phyloP scores from a whole-genome alignment of 129 eudicot genomes.

The Chrysanthemum lavandulifolium region DNA sequence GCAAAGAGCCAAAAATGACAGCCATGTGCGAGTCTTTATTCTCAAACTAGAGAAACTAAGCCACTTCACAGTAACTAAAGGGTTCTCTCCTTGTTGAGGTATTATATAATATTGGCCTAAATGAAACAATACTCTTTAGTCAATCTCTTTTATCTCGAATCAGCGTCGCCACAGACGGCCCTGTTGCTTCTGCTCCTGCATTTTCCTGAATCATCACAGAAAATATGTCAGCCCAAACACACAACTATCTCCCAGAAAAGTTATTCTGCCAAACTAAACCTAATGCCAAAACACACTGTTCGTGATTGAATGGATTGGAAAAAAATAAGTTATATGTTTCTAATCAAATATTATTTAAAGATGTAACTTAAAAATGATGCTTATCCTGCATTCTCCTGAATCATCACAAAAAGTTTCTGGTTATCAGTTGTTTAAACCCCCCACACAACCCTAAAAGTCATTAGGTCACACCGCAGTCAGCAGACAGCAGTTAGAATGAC shows the following conservation, averaged over 20 bases:
- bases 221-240: neutral
- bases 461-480: too few species aligned
- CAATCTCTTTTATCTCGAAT: slow-evolving; percentile 12
- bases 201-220: slow-evolving; percentile 44
- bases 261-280: neutral
- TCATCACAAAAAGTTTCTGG: too few species aligned
- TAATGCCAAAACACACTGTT: too few species aligned
- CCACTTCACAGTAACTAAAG: slow-evolving; percentile 11
- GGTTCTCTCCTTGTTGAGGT: slow-evolving; percentile 6
- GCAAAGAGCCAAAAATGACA: slow-evolving; percentile 15
- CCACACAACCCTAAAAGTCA: too few species aligned
- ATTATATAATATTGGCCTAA: slow-evolving; percentile 8
- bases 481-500: neutral
- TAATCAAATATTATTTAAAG: too few species aligned
- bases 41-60: slow-evolving; percentile 22
- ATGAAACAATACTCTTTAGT: slow-evolving; percentile 5
- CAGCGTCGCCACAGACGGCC: slow-evolving; percentile 64
- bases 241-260: too few species aligned
- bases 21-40: slow-evolving; percentile 27
- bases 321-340: too few species aligned
- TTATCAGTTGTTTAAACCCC: too few species aligned
- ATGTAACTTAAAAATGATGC: too few species aligned
- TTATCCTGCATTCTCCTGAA: too few species aligned
- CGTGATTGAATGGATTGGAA: too few species aligned
- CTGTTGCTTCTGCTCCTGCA: slow-evolving; percentile 55